Conservation (phyloP, 225 moss, liverwort and hornwort genomes). For the Neckera pumila region DNA sequence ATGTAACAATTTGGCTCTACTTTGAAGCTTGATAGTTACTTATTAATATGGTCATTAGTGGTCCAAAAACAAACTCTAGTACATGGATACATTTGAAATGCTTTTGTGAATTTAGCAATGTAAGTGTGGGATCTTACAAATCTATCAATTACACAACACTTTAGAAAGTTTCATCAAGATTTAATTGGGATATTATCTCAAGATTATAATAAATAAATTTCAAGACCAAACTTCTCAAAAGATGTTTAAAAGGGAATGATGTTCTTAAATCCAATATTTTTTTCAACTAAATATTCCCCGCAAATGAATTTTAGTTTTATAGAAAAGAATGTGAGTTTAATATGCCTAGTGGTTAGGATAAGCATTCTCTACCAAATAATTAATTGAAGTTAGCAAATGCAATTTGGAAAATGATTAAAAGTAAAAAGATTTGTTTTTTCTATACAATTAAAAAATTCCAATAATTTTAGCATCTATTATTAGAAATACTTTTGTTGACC, state of each 20-base stretch:
- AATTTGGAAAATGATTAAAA: not conserved
- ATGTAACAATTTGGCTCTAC: not conserved
- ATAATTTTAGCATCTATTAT: not conserved
- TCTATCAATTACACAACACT: not conserved
- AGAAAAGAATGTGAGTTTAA: not conserved
- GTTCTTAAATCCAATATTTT: not conserved
- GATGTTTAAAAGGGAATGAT: accelerated
- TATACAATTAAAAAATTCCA: not conserved
- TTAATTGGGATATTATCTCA: accelerated
- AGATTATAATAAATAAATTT: not conserved
- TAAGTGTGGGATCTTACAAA: not conserved
- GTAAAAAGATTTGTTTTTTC: not conserved
- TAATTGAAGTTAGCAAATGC: not conserved
- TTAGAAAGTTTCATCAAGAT: not conserved
- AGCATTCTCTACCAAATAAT: not conserved
- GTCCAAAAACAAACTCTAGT: not conserved
- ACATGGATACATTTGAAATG: accelerated
- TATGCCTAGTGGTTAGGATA: accelerated
- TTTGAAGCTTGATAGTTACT: not conserved
- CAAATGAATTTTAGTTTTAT: not conserved
- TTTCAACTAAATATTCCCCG: not conserved
- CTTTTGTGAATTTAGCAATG: not conserved
- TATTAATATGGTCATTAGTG: not conserved
- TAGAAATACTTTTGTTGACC: not conserved
- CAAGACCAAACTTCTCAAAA: not conserved